phyloP scores from a whole-genome alignment of 306 rosid species.

The Dalbergia cultrata region DNA sequence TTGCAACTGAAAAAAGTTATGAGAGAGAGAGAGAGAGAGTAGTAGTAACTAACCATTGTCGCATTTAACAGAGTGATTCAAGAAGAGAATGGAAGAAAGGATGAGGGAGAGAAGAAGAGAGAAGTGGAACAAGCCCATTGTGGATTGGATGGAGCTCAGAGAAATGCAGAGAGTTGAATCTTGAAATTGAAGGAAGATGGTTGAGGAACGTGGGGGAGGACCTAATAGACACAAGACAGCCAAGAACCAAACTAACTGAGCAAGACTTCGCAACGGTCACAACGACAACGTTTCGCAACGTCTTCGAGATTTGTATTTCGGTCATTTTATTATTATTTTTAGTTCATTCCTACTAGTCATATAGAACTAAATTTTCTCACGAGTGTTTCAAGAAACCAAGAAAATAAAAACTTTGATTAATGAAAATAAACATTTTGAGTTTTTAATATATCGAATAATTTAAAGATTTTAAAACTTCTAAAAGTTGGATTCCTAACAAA shows the following conservation, averaged over 20 bases:
- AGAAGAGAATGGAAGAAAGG: slow-evolving; percentile 58
- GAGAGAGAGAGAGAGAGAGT: not conserved
- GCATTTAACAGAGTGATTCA: slow-evolving; percentile 60
- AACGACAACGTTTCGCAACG: slow-evolving; percentile 1
- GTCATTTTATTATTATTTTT: too few relatives aligned
- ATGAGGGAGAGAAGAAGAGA: slow-evolving; percentile 50
- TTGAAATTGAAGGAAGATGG: not conserved
- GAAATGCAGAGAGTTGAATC: slow-evolving; percentile 21
- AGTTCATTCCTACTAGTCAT: too few relatives aligned
- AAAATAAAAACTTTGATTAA: too few relatives aligned
- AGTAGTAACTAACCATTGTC: slow-evolving; percentile 55
- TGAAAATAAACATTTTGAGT: too few relatives aligned
- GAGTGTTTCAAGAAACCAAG: too few relatives aligned
- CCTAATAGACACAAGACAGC: too few relatives aligned
- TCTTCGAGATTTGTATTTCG: not conserved
- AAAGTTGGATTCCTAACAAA: too few relatives aligned
- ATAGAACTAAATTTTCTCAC: too few relatives aligned
- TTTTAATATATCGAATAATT: too few relatives aligned
- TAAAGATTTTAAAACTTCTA: too few relatives aligned
- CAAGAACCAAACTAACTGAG: not conserved
- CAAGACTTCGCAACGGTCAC: not conserved
- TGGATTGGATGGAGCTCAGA: not conserved
- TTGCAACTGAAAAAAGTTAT: not conserved
- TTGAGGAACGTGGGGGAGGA: not conserved
- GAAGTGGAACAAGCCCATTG: slow-evolving; percentile 56